Percentiles rank a stretch among this genome's conserved stretches.
These are phyloP conservation scores for Aspergillus flavus DNA, from an alignment of 2,329 filamentous ascomycete genomes.

Conservation along the genomic window DNA sequence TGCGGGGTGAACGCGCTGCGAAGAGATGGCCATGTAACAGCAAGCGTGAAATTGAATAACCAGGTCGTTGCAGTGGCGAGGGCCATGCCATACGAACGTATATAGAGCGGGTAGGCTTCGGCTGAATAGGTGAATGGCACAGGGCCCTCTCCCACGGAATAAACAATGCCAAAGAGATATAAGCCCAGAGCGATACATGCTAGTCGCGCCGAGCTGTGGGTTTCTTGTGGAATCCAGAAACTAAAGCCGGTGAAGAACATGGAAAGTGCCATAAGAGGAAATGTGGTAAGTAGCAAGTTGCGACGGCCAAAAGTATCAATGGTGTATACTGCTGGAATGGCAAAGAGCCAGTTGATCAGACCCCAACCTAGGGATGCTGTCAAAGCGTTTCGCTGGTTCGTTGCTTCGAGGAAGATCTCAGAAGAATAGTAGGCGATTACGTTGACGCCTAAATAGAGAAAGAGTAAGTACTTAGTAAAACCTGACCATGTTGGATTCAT, in stretches of 20 bases:
- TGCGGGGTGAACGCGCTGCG: constrained; percentile 51
- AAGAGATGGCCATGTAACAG: constrained; percentile 57
- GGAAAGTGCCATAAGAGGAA: constrained; percentile 63
- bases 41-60: constrained; percentile 60
- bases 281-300: constrained; percentile 64
- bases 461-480: background rate
- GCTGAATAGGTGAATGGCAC: constrained; percentile 70
- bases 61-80: constrained; percentile 64
- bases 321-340: constrained; percentile 64
- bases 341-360: constrained; percentile 67
- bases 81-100: constrained; percentile 65
- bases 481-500: background rate
- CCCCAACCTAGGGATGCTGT: constrained; percentile 63
- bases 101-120: constrained; percentile 67
- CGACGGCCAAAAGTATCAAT: constrained; percentile 70
- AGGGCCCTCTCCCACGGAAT: constrained; percentile 62
- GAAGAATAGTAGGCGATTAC: constrained; percentile 64
- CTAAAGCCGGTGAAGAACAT: constrained; percentile 57
- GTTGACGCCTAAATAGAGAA: constrained; percentile 36
- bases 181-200: constrained; percentile 47
- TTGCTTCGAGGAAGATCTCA: constrained; percentile 47
- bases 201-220: constrained; percentile 37
- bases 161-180: constrained; percentile 48
- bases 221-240: constrained; percentile 52
- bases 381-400: constrained; percentile 55